Evolutionary conservation across 495 filamentous ascomycete species (phyloP).

Genomic region (Xylaria palmicola): DNA sequence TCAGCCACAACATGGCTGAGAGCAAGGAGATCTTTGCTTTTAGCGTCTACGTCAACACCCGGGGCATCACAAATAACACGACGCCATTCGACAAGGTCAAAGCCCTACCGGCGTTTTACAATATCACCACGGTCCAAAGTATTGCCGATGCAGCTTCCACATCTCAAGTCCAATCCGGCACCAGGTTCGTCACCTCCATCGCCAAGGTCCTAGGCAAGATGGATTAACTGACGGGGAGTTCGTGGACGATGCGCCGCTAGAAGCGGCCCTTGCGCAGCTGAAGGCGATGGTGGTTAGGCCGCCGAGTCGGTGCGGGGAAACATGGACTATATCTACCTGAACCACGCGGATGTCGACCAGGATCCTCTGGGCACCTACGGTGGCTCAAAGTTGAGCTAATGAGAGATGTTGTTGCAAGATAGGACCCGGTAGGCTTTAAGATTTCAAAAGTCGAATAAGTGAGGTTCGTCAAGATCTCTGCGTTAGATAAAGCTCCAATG

Average conservation of each 20-base stretch:
- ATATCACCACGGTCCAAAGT: constrained; percentile 3
- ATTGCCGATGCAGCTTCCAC: constrained; percentile 22
- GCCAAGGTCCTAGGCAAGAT: no score
- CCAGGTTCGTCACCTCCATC: background rate
- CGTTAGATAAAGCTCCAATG: no score
- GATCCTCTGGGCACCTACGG: constrained; percentile 50
- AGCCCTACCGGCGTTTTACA: constrained; percentile 9
- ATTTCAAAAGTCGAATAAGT: constrained; percentile 19
- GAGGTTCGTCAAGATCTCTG: no score
- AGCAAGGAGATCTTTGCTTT: constrained; percentile 12
- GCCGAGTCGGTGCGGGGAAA: constrained; percentile 24
- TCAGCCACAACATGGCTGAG: background rate
- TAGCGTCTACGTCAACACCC: constrained; percentile 22
- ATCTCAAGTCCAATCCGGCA: constrained; percentile 16
- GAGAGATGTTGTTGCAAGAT: constrained; percentile 39
- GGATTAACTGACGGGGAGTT: background rate
- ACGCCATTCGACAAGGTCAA: constrained; percentile 20
- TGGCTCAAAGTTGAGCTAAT: constrained; percentile 42
- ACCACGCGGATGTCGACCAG: constrained; percentile 46
- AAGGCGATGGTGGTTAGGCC: constrained; percentile 16
- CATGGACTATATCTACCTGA: constrained; percentile 36
- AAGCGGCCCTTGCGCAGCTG: constrained; percentile 13
- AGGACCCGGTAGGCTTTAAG: constrained; percentile 45
- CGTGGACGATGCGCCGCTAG: constrained; percentile 1
- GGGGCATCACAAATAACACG: constrained; percentile 14